A percentile compares a stretch with the other conserved stretches of the same genome.
phyloP scores from a whole-genome alignment of 2,329 filamentous ascomycete species.

The Zymoseptoria pseudotritici region DNA sequence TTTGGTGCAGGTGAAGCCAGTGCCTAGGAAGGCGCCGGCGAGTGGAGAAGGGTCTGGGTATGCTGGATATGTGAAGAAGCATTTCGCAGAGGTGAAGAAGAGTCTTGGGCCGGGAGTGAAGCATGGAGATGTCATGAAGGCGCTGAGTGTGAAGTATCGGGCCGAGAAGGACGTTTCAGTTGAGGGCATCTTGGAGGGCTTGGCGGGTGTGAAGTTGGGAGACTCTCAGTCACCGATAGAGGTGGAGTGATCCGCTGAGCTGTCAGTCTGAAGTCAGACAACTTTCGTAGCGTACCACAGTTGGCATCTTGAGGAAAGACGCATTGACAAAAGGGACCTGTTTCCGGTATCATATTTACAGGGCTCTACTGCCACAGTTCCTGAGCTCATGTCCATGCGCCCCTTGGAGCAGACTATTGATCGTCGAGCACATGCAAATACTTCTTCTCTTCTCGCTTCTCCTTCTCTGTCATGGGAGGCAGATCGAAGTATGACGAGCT shows the following conservation, averaged over 20 bases:
- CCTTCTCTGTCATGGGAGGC: constrained; percentile 87
- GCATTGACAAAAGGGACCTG: not conserved
- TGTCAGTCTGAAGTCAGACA: not conserved
- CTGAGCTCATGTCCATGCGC: not conserved
- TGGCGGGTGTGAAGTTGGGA: constrained; percentile 12
- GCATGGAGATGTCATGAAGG: constrained; percentile 63
- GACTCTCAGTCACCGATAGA: constrained; percentile 9
- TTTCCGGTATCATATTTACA: not conserved
- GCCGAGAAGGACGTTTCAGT: constrained; percentile 35
- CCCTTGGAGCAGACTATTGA: constrained; percentile 48
- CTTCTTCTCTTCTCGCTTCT: constrained; percentile 92
- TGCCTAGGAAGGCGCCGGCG: constrained; percentile 45
- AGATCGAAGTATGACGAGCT: constrained; percentile 85
- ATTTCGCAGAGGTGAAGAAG: constrained; percentile 56
- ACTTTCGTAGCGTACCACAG: not conserved
- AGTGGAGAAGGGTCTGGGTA: constrained; percentile 36
- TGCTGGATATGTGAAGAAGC: constrained; percentile 56
- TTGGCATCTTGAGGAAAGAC: not conserved
- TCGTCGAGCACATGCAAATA: constrained; percentile 91
- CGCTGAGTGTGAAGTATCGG: constrained; percentile 57
- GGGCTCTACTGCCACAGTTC: not conserved
- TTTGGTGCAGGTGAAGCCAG: constrained; percentile 72
- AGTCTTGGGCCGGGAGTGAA: constrained; percentile 48
- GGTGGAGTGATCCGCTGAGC: constrained; percentile 4
- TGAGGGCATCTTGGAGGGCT: constrained; percentile 7